Evolutionary conservation across 495 filamentous ascomycete genomes (phyloP).

Genomic region (Aspergillus bridgeri): DNA sequence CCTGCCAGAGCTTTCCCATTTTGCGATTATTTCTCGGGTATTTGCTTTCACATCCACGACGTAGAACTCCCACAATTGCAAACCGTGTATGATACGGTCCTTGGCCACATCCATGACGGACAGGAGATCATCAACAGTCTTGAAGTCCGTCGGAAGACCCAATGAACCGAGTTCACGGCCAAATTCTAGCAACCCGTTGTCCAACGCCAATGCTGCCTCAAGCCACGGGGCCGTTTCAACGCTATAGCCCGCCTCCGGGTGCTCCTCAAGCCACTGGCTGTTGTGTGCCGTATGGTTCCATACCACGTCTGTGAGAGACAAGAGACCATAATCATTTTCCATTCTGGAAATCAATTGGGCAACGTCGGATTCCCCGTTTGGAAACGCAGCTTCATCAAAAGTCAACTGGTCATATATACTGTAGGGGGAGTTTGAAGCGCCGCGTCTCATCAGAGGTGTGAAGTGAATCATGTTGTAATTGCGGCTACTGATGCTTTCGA

Average conservation of each 20-base stretch:
- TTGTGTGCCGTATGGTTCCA: constrained; percentile 98
- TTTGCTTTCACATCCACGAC: constrained; percentile 75
- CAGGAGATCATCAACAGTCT: constrained; percentile 68
- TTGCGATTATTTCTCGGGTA: constrained; percentile 60
- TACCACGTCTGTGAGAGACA: constrained; percentile 93
- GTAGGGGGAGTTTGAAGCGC: constrained; percentile 92
- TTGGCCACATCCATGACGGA: constrained; percentile 83
- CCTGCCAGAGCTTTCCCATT: constrained; percentile 53
- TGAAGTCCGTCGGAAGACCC: constrained; percentile 70
- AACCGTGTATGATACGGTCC: constrained; percentile 66
- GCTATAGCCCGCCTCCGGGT: constrained; percentile 96
- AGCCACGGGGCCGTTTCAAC: constrained; percentile 90
- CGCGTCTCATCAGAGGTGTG: constrained; percentile 85
- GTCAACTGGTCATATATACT: constrained; percentile 88
- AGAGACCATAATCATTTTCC: constrained; percentile 77
- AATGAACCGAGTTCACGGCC: constrained; percentile 62
- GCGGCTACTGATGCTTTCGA: constrained; percentile 78
- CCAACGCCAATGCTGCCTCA: constrained; percentile 80
- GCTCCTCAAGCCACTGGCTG: constrained; percentile 87
- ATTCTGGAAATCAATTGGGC: constrained; percentile 71
- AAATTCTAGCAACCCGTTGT: constrained; percentile 78
- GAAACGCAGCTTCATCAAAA: constrained; percentile 82
- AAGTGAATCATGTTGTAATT: constrained; percentile 99
- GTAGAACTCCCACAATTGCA: constrained; percentile 93
- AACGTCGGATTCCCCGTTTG: constrained; percentile 82